These are phyloP conservation scores for Emmonsiellopsis sp. DNA, from an alignment of 2,329 filamentous ascomycete genomes.

Conservation along the genomic window DNA sequence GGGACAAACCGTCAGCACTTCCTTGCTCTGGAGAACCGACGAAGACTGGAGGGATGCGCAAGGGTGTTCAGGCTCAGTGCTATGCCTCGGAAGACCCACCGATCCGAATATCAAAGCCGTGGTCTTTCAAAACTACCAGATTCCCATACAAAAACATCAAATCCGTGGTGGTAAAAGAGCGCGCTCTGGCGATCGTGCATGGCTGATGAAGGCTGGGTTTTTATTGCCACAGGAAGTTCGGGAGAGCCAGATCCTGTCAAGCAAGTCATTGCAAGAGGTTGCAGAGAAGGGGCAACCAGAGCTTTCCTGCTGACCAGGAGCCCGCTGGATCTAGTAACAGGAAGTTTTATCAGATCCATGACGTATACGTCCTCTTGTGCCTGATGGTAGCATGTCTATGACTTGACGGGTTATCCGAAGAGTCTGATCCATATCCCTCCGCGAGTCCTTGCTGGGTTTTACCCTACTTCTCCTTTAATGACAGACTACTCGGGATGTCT, in stretches of 20 bases:
- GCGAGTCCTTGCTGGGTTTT: no score
- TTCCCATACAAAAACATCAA: neutral
- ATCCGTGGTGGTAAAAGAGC: neutral
- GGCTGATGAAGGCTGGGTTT: constrained; percentile 1
- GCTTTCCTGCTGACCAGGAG: neutral
- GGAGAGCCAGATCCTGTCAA: neutral
- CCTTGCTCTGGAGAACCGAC: neutral
- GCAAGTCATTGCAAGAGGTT: neutral
- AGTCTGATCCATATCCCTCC: no score
- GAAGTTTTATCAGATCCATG: no score
- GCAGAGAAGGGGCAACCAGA: neutral
- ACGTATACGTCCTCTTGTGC: no score
- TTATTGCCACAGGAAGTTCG: neutral
- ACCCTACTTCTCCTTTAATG: no score
- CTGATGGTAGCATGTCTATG: no score
- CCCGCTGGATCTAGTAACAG: no score
- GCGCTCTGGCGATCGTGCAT: neutral
- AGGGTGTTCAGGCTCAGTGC: neutral
- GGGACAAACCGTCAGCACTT: neutral
- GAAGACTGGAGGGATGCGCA: neutral
- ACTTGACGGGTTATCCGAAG: no score
- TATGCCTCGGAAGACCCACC: neutral
- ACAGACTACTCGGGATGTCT: no score
- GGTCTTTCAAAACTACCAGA: neutral
- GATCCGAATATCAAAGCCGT: neutral